Evolutionary conservation across 2,329 filamentous ascomycete species (phyloP).

Genomic region (Huntiella savannae): DNA sequence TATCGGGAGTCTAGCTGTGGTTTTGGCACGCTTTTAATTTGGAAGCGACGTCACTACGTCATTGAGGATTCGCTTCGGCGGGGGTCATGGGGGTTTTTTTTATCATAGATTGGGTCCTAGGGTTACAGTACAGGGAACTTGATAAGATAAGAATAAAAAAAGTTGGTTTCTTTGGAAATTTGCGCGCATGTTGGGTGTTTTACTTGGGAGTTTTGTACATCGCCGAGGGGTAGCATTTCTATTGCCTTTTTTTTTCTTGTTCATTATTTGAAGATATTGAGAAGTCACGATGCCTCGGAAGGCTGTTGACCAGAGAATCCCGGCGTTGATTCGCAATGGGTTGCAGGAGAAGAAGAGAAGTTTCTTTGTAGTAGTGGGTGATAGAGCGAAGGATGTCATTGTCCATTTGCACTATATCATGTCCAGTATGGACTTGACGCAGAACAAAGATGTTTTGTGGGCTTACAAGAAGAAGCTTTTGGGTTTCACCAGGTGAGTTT

Average conservation of each 20-base stretch:
- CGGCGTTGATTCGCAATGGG: constrained; percentile 77
- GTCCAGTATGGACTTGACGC: constrained; percentile 72
- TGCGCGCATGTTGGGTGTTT: no score
- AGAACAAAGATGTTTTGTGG: constrained; percentile 86
- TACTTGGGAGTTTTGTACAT: not conserved
- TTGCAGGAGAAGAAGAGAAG: constrained; percentile 91
- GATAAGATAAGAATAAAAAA: not conserved
- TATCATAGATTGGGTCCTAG: not conserved
- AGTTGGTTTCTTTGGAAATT: not conserved
- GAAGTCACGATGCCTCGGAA: constrained; percentile 37
- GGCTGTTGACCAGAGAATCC: constrained; percentile 63
- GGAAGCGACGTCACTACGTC: no score
- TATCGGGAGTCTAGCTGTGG: no score
- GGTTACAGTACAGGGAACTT: not conserved
- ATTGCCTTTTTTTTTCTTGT: no score
- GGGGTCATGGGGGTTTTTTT: no score
- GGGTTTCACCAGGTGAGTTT: constrained; percentile 56
- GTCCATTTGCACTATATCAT: constrained; percentile 87
- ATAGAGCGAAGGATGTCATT: constrained; percentile 89
- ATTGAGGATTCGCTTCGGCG: no score
- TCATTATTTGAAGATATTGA: not conserved
- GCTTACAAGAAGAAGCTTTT: constrained; percentile 96
- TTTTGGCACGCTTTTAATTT: no score
- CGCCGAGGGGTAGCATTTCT: no score
- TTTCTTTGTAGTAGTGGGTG: constrained; percentile 93